Evolutionary conservation across 2,329 filamentous ascomycete genomes (phyloP), one percentile per base, ranked within the genome.

Genomic region (Sarocladiaceae sp.): DNA sequence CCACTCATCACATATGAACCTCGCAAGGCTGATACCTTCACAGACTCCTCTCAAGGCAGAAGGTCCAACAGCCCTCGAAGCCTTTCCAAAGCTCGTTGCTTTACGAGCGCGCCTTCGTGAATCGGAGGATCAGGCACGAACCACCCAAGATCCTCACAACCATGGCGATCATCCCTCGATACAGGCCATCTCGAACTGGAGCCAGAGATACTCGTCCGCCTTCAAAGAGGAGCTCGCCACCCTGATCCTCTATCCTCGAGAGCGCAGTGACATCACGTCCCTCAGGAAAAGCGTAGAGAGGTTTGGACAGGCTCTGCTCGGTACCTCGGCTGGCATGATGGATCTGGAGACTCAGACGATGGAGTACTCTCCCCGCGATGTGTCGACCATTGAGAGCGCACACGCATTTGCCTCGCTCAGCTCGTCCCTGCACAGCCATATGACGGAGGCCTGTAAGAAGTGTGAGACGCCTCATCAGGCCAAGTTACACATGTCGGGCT

Each of bases 401-500:
- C 33, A 35, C 16, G 21, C 33, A 4, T 35, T 35, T 20, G 33
- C 33, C 16, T 20, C n/a, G 6, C 10, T 35, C 16, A 35, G 33
- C 33, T 20, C 33, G 16, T 35, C 33, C 16, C 33, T 35, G 4
- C 21, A 20, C 21, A 19, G 18, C 10, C 33, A 35, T n/a, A 35
- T 35, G 33, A 20, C 33, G 18, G 33, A 35, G n/a, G 33, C 16
- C 16, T 35, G 33, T n/a, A 35, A 18, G 33, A 35, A 19, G n/a
- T 35, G 33, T n/a, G 33, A 35, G 18, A 19, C 15, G 33, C 33
- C 33, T 11, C 33, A 35, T n/a, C 33, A 20, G 33, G 33, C 33
- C 16, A 35, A 35, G 33, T n/a, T 35, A 19, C 33, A 35, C n/a
- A 15, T 35, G 4, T 35, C 33, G n/a, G 33, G 33, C 16, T 35